phyloP scores from a whole-genome alignment of 108 stramenopile genomes.

The Nitzschia inconspicua region DNA sequence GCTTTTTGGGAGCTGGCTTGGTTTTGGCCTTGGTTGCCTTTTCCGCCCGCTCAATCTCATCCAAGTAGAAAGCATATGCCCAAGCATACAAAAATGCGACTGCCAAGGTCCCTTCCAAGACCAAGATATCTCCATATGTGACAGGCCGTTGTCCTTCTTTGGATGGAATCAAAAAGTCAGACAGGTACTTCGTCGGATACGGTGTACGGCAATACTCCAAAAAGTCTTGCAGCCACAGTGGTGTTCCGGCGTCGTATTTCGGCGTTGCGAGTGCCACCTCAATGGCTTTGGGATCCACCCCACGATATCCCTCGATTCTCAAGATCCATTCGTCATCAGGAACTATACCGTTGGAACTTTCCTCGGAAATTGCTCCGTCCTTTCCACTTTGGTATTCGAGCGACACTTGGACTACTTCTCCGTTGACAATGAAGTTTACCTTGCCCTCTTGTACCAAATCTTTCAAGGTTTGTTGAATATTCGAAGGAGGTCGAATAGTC shows the following conservation, averaged over 20 bases:
- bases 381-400: not conserved
- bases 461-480: not conserved
- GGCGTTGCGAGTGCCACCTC: not conserved
- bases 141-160: not conserved
- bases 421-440: not conserved
- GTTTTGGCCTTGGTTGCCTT: not conserved
- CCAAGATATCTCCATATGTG: not conserved
- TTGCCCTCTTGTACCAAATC: not conserved
- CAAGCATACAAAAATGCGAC: not conserved
- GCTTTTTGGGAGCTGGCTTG: not conserved
- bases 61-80: conserved; percentile 2
- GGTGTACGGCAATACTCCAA: not conserved
- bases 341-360: not conserved
- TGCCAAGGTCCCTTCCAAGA: not conserved
- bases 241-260: not conserved
- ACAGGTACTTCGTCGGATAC: too few relatives aligned
- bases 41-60: not conserved
- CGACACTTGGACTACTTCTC: conserved; percentile 1
- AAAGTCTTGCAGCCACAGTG: not conserved
- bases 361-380: not conserved
- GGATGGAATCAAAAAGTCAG: not conserved
- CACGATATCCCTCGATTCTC: not conserved
- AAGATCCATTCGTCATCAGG: conserved; percentile 14
- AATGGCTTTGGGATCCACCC: conserved; percentile 1
- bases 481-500: not conserved